These are phyloP conservation scores for Nidula niveotomentosa DNA, from an alignment of 1,284 basidiomycete genomes.

Conservation along the genomic window DNA sequence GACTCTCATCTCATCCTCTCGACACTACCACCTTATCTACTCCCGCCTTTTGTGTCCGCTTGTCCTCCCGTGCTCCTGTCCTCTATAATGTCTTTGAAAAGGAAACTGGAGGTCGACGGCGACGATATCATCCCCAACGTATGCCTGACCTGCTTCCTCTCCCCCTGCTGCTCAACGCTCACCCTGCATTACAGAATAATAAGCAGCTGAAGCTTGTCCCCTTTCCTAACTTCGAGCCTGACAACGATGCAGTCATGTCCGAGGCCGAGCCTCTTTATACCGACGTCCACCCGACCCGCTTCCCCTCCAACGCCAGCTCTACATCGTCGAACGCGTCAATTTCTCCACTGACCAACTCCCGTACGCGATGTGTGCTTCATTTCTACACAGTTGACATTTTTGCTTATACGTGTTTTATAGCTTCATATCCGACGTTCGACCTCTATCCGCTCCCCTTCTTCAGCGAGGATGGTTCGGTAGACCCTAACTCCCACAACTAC, in stretches of 20 bases:
- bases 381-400: conserved; percentile 2
- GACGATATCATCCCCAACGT: conserved; percentile 53
- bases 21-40: conserved; percentile 6
- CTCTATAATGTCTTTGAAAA: conserved; percentile 63
- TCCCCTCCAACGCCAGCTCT: conserved; percentile 65
- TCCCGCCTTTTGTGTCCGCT: not conserved
- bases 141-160: conserved; percentile 20
- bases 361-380: conserved; percentile 25
- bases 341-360: conserved; percentile 40
- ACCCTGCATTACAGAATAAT: conserved; percentile 34
- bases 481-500: conserved; percentile 46
- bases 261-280: conserved; percentile 55
- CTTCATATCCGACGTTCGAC: conserved; percentile 62
- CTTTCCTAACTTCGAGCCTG: conserved; percentile 61
- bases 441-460: conserved; percentile 56
- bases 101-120: conserved; percentile 65
- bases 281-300: conserved; percentile 59
- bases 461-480: conserved; percentile 43
- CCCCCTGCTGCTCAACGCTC: conserved; percentile 6
- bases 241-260: conserved; percentile 70
- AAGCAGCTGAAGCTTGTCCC: conserved; percentile 75
- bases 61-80: conserved; percentile 8
- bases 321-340: conserved; percentile 43
- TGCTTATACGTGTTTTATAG: conserved; percentile 26
- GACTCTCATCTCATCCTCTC: not conserved